A percentile compares a stretch with the other conserved stretches of the same genome.
Evolutionary conservation across 176 grass and related monocot genomes (phyloP).

Genomic region (Musa troglodytarum): DNA sequence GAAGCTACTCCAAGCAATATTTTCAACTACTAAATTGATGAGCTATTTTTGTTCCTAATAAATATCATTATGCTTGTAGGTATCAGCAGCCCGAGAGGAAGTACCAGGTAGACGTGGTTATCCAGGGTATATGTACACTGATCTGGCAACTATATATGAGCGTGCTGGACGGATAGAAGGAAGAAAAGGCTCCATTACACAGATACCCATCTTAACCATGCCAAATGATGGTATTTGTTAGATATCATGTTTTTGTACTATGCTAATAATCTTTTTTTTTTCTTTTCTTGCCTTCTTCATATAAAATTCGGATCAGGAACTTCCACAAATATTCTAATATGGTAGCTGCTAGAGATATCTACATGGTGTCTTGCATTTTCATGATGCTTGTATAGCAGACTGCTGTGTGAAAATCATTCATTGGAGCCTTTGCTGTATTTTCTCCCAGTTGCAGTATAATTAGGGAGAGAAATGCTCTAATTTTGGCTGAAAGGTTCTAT

Average conservation of each 20-base stretch:
- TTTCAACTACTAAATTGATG: too few species aligned
- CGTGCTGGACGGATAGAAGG: slow-evolving; percentile 78
- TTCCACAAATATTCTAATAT: not conserved
- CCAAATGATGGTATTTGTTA: slow-evolving; percentile 67
- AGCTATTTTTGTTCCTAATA: too few species aligned
- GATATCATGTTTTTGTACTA: slow-evolving; percentile 13
- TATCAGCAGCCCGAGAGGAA: slow-evolving; percentile 78
- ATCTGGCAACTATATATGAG: slow-evolving; percentile 89
- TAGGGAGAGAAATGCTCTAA: too few species aligned
- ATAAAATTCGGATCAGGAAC: too few species aligned
- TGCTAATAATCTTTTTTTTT: not conserved
- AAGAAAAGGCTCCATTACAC: slow-evolving; percentile 80
- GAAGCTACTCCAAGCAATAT: too few species aligned
- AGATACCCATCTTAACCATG: slow-evolving; percentile 88
- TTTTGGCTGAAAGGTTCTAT: not conserved
- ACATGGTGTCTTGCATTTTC: too few species aligned
- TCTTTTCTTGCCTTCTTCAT: not conserved
- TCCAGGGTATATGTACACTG: slow-evolving; percentile 92
- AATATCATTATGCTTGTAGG: slow-evolving; percentile 23
- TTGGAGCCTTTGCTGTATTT: too few species aligned
- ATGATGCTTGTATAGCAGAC: too few species aligned
- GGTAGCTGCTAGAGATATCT: too few species aligned
- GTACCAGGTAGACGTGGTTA: slow-evolving; percentile 91
- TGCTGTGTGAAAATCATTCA: too few species aligned
- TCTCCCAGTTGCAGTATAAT: too few species aligned